These are phyloP conservation scores for Turritis glabra DNA, from an alignment of 345 rosid genomes.

Conservation along the genomic window DNA sequence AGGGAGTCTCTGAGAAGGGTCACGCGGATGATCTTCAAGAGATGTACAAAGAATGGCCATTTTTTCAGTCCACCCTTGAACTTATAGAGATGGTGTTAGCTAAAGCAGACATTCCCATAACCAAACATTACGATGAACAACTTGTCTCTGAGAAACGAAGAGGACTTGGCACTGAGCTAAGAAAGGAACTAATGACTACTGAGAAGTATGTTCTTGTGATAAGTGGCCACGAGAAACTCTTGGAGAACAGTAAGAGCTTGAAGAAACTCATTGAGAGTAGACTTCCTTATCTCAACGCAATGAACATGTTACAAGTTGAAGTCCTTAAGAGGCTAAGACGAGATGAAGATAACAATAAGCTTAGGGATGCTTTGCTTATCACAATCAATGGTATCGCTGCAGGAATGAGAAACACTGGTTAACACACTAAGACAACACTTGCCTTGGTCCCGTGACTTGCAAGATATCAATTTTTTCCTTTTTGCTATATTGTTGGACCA, in stretches of 20 bases:
- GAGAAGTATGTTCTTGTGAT: constrained; percentile 75
- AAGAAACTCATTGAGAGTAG: constrained; percentile 92
- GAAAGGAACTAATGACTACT: constrained; percentile 64
- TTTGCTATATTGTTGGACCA: neutral
- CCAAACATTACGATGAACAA: constrained; percentile 87
- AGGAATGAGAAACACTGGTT: constrained; percentile 93
- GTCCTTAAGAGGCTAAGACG: constrained; percentile 81
- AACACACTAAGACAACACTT: neutral
- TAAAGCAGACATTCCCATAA: constrained; percentile 82
- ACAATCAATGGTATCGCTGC: constrained; percentile 96
- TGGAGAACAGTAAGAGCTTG: constrained; percentile 75
- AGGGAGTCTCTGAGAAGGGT: constrained; percentile 82
- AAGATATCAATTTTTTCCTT: neutral
- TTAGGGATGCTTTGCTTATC: constrained; percentile 92
- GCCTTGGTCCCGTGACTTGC: neutral
- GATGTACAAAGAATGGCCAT: constrained; percentile 96
- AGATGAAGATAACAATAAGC: constrained; percentile 77
- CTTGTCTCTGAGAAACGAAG: constrained; percentile 72
- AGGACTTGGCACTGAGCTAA: constrained; percentile 67
- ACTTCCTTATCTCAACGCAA: constrained; percentile 86
- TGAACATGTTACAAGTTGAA: constrained; percentile 92
- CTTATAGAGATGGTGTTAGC: constrained; percentile 96
- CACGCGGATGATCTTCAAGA: constrained; percentile 67
- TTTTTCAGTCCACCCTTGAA: constrained; percentile 88
- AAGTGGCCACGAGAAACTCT: constrained; percentile 73